Evolutionary conservation across 352 stramenopile species (phyloP).

Genomic region (Globisporangium paddicum): DNA sequence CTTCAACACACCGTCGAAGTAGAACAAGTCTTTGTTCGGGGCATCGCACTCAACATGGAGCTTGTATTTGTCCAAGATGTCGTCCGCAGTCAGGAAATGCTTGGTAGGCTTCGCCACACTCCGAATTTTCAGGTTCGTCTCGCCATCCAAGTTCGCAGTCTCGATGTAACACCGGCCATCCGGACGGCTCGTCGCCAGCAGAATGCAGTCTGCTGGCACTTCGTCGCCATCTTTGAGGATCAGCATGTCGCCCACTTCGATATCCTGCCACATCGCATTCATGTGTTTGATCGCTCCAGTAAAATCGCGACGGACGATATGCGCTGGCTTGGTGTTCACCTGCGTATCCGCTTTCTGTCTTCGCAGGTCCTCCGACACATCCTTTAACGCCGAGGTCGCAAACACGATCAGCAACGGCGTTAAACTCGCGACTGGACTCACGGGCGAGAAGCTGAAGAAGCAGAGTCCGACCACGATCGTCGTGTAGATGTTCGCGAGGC

Average conservation of each 20-base stretch:
- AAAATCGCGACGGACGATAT: slow-evolving; percentile 66
- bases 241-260: slow-evolving; percentile 80
- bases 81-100: slow-evolving; percentile 62
- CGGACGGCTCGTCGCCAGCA: slow-evolving; percentile 66
- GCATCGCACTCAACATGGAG: slow-evolving; percentile 75
- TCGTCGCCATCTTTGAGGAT: slow-evolving; percentile 80
- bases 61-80: slow-evolving; percentile 63
- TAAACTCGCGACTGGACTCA: slow-evolving; percentile 78
- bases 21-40: slow-evolving; percentile 85
- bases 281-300: slow-evolving; percentile 56
- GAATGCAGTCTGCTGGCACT: slow-evolving; percentile 75
- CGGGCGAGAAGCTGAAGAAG: slow-evolving; percentile 86
- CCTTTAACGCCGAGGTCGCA: slow-evolving; percentile 83
- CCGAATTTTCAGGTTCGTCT: slow-evolving; percentile 89
- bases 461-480: slow-evolving; percentile 87
- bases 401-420: slow-evolving; percentile 87
- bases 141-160: slow-evolving; percentile 83
- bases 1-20: slow-evolving; percentile 75
- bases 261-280: slow-evolving; percentile 78
- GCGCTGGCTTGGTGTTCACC: slow-evolving; percentile 73
- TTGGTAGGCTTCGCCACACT: slow-evolving; percentile 72
- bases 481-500: slow-evolving; percentile 86
- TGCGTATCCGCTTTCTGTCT: slow-evolving; percentile 70
- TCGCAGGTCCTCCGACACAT: slow-evolving; percentile 78
- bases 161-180: slow-evolving; percentile 85